A percentile compares a stretch with the other conserved stretches of the same genome.
Evolutionary conservation across 2,329 filamentous ascomycete species (phyloP).

Genomic region (Colletotrichum scovillei): DNA sequence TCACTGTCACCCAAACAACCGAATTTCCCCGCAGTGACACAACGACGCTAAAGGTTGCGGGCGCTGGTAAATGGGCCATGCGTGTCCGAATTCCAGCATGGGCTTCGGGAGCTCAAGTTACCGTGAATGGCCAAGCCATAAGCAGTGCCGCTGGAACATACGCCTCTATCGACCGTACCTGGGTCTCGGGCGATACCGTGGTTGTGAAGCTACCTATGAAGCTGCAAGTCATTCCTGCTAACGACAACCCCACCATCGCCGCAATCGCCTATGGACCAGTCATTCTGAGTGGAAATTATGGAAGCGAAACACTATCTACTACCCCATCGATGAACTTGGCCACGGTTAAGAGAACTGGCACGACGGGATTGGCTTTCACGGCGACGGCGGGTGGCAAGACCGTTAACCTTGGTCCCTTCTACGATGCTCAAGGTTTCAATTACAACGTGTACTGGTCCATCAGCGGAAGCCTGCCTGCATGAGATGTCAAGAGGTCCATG

Average conservation of each 20-base stretch:
- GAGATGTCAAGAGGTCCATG: background rate
- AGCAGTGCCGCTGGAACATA: slow-evolving; percentile 51
- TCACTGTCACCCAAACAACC: slow-evolving; percentile 56
- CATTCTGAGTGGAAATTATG: slow-evolving; percentile 58
- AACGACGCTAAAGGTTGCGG: slow-evolving; percentile 49
- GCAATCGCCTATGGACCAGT: slow-evolving; percentile 60
- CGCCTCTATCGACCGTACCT: slow-evolving; percentile 51
- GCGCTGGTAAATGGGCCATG: slow-evolving; percentile 46
- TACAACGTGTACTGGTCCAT: slow-evolving; percentile 55
- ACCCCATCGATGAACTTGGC: slow-evolving; percentile 46
- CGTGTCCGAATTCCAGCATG: slow-evolving; percentile 60
- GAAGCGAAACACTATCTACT: slow-evolving; percentile 40
- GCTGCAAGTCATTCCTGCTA: slow-evolving; percentile 55
- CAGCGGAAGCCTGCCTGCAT: slow-evolving; percentile 20
- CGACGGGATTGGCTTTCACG: slow-evolving; percentile 44
- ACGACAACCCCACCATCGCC: slow-evolving; percentile 56
- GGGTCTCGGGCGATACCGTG: slow-evolving; percentile 56
- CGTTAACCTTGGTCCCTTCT: slow-evolving; percentile 51
- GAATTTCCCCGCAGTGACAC: slow-evolving; percentile 54
- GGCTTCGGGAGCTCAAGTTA: slow-evolving; percentile 52
- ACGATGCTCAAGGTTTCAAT: slow-evolving; percentile 53
- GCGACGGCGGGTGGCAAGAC: slow-evolving; percentile 44
- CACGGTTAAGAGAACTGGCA: slow-evolving; percentile 41
- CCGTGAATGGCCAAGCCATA: slow-evolving; percentile 52
- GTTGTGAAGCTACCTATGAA: slow-evolving; percentile 58